Percentiles rank a stretch among this genome's conserved stretches.
Conservation (phyloP, 2,329 filamentous ascomycete genomes). For the Botrytis cinerea region DNA sequence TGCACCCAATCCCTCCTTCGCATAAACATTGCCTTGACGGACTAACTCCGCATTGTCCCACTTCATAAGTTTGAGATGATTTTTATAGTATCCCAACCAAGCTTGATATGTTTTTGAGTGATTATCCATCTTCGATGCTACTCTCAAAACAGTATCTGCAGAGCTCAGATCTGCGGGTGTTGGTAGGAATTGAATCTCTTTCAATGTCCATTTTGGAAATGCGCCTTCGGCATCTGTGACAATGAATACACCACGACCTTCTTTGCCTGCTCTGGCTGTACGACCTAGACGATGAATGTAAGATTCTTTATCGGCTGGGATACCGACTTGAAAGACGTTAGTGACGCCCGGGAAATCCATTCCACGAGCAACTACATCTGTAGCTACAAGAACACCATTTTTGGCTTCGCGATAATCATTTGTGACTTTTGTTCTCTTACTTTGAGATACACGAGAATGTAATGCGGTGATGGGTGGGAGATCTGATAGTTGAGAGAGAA, state of each 20-base stretch:
- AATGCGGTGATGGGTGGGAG: slow-evolving; percentile 51
- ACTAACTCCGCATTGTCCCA: slow-evolving; percentile 48
- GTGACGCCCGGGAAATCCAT: slow-evolving; percentile 83
- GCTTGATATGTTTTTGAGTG: slow-evolving; percentile 56
- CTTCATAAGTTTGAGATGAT: slow-evolving; percentile 47
- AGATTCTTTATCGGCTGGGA: slow-evolving; percentile 64
- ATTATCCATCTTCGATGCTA: slow-evolving; percentile 50
- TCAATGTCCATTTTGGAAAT: slow-evolving; percentile 53
- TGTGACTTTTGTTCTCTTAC: slow-evolving; percentile 66
- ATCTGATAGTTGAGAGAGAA: slow-evolving; percentile 49
- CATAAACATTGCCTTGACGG: slow-evolving; percentile 53
- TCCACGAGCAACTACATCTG: slow-evolving; percentile 77
- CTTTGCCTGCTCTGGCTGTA: slow-evolving; percentile 73
- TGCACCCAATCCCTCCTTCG: slow-evolving; percentile 50
- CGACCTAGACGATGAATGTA: slow-evolving; percentile 79
- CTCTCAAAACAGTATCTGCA: slow-evolving; percentile 43
- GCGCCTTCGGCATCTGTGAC: slow-evolving; percentile 57
- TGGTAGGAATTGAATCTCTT: slow-evolving; percentile 55
- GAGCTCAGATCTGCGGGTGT: slow-evolving; percentile 50
- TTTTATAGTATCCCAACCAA: slow-evolving; percentile 58
- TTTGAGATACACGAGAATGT: slow-evolving; percentile 76
- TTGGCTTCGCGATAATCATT: slow-evolving; percentile 68
- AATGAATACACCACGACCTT: slow-evolving; percentile 71
- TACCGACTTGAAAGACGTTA: slow-evolving; percentile 74
- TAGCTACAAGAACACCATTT: slow-evolving; percentile 70